Percentiles rank a stretch among this genome's conserved stretches.
Evolutionary conservation across 176 grass and related monocot species (phyloP).

Genomic region (Cocos nucifera): DNA sequence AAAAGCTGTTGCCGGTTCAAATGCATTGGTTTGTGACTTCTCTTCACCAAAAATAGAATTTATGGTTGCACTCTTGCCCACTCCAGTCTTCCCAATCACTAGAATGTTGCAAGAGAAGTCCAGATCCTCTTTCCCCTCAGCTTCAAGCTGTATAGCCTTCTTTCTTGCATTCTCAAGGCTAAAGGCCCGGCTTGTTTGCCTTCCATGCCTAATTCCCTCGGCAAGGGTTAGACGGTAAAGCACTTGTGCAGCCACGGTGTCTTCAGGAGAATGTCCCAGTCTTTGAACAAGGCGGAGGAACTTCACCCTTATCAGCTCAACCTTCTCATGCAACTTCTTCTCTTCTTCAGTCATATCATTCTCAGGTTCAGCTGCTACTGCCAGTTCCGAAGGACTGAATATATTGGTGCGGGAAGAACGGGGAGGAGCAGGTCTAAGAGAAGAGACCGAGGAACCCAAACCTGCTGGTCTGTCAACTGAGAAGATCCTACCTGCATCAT

Average conservation of each 20-base stretch:
- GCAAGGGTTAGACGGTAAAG: slow-evolving; percentile 52
- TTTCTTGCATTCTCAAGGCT: slow-evolving; percentile 61
- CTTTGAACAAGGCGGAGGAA: slow-evolving; percentile 59
- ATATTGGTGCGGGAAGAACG: background rate
- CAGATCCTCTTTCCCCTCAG: slow-evolving; percentile 46
- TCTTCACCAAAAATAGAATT: slow-evolving; percentile 85
- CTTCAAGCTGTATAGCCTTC: slow-evolving; percentile 59
- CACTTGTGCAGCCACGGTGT: slow-evolving; percentile 51
- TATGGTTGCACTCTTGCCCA: slow-evolving; percentile 90
- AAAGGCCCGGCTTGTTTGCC: slow-evolving; percentile 29
- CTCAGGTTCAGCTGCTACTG: slow-evolving; percentile 29
- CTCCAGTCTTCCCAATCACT: slow-evolving; percentile 78
- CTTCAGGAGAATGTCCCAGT: slow-evolving; percentile 54
- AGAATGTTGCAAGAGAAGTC: slow-evolving; percentile 81
- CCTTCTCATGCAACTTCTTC: slow-evolving; percentile 71
- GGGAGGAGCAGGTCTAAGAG: slow-evolving; percentile 7
- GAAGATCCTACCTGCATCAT: slow-evolving; percentile 35
- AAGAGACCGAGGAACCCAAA: background rate
- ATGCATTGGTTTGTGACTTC: slow-evolving; percentile 58
- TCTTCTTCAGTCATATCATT: slow-evolving; percentile 53
- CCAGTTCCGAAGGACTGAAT: slow-evolving; percentile 19
- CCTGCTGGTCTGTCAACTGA: slow-evolving; percentile 22
- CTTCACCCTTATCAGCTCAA: slow-evolving; percentile 43
- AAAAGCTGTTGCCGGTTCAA: slow-evolving; percentile 40
- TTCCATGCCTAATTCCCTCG: slow-evolving; percentile 54